Base-by-base conservation (phyloP, 345 rosid species). In the Schrenkiella parvula region DNA sequence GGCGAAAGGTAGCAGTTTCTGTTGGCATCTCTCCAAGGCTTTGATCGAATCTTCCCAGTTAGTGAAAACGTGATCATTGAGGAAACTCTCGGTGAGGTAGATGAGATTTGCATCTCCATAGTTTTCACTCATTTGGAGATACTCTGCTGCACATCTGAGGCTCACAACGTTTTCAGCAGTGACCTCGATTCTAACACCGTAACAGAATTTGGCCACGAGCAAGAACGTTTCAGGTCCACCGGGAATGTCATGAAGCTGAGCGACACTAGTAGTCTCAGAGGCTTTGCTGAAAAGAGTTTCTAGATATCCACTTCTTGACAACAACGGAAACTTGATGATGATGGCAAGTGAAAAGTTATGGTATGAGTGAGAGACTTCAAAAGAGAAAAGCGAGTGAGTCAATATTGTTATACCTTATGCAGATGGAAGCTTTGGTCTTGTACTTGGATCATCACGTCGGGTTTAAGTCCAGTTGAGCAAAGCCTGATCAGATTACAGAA, bases 71-170 rank as follows among this genome's bases (percentile, higher is more conserved):
- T 88, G 56, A 48, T 93, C 88, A 15, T 72, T 83, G 15, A 93
- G 84, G 48, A 88, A 89, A 66, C 13, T 82, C 72, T 91, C 98
- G 0, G 96, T 82, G 69, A 80, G 90, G 25, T 55, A 12, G 15
- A 91, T 84, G 79, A 93, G 96, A 74, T 93, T 93, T 53, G 82
- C 80, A 41, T 83, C 91, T 35, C 88, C 89, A 11, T 80, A 85
- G 21, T 87, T 89, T 38, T 93, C 96, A 10, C 53, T 84, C 97
- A 93, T 93, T 19, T 71, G 81, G 31, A 93, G 90, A 81, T 87
- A 89, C 84, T 91, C 97, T 4, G 96, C 91, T 10, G 95, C 96
- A 51, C 98, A 93, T 68, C 96, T 80, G 8, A 89, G 92, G 53
- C 84, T 75, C 25, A 86, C 90, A 2, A 88, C 71, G 61, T 87